A percentile compares a stretch with the other conserved stretches of the same genome.
These are phyloP conservation scores for Vaccinium myrtillus DNA, from an alignment of 148 eudicot species.

Conservation along the genomic window DNA sequence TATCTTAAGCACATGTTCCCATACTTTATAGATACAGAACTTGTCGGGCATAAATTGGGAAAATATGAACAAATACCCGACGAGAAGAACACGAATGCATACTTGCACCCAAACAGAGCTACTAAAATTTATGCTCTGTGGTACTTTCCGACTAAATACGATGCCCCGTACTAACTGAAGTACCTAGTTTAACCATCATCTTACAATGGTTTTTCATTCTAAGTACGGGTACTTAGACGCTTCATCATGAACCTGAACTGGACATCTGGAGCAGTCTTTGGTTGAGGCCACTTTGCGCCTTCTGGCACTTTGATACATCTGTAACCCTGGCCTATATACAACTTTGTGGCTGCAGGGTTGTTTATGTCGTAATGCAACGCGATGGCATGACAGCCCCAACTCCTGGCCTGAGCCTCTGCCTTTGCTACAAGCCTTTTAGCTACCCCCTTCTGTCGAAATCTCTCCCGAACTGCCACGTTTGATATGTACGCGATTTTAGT, in stretches of 20 bases:
- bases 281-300: slow-evolving; percentile 91
- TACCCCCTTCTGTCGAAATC: slow-evolving; percentile 70
- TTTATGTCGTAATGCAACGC: slow-evolving; percentile 81
- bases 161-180: not conserved
- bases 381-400: slow-evolving; percentile 84
- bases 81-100: not conserved
- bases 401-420: slow-evolving; percentile 83
- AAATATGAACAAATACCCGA: not conserved
- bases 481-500: slow-evolving; percentile 84
- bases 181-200: not conserved
- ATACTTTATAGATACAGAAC: not conserved
- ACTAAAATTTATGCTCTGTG: not conserved
- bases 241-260: slow-evolving; percentile 88
- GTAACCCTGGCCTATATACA: slow-evolving; percentile 72
- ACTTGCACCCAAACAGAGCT: not conserved
- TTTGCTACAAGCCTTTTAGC: slow-evolving; percentile 73
- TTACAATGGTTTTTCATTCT: not conserved
- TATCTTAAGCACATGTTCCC: not conserved
- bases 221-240: slow-evolving; percentile 39
- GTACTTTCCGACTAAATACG: not conserved
- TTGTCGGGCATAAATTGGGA: not conserved
- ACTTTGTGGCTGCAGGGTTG: slow-evolving; percentile 63
- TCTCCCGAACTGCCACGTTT: slow-evolving; percentile 89
- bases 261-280: slow-evolving; percentile 70
- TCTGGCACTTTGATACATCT: slow-evolving; percentile 67